Base-by-base conservation (phyloP, 2,329 filamentous ascomycete genomes). In the Sclerotinia subarctica region DNA sequence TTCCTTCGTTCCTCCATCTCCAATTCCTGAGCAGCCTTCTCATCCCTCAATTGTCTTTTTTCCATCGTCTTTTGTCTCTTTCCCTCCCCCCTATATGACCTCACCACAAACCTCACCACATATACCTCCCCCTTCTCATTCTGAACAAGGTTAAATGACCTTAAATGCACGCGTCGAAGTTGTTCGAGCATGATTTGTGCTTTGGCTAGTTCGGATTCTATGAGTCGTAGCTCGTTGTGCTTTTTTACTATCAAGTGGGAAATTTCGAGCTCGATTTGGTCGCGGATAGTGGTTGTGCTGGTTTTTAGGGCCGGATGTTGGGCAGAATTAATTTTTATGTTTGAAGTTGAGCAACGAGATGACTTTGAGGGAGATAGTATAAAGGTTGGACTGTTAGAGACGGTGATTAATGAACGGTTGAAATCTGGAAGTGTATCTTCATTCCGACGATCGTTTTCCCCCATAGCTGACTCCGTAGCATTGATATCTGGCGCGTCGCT, bases 191-290 rank as follows among this genome's bases (percentile, higher is more conserved):
- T 93, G 71, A 94, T 83, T 81, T 98, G 94, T 77, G 94, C 97
- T 82, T 97, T 98, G 71, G 93, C 94, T 71, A 98, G 86, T 81
- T 98, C 95, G 80, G 97, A 93, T 77, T 98, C 93, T 78, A 98
- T 97, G 73, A 97, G 84, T 67, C 94, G 92, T 69, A 98, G 81
- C 81, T 99, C 95, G 76, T 95, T 89, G 80, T 99, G 95, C 83
- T 97, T 98, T 77, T 96, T 82, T 71, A 98, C 81, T 64, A 98
- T 94, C 81, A 64, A 19, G 62, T 29, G 24, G 2, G 62, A 64
- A 4, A 64, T 7, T 10, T 62, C 59, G 8, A 62, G 59, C 29
- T 38, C 46, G 15, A 62, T 51, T 51, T 62, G 59, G 5, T 62
- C 59, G 5, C 4, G 6, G 1, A 32, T 62, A 10, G 13, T 51